Evolutionary conservation across 441 rosid species (phyloP).

Genomic region (Euphorbia celastroides): DNA sequence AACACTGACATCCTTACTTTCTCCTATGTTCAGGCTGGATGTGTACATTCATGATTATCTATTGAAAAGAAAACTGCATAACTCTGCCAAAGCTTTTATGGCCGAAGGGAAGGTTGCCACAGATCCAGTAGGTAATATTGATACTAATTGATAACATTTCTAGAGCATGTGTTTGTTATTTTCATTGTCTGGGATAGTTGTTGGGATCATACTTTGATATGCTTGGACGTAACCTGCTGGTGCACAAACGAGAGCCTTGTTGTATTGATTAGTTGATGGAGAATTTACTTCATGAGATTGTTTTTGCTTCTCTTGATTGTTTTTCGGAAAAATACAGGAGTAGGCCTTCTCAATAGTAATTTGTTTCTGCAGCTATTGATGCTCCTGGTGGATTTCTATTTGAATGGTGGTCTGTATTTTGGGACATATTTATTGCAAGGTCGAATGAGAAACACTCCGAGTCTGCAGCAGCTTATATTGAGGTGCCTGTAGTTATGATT

Average conservation of each 20-base stretch:
- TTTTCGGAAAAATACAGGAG: neutral
- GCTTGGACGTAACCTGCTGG: neutral
- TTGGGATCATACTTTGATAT: neutral
- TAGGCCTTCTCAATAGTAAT: conserved; percentile 9
- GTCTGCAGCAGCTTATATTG: conserved; percentile 62
- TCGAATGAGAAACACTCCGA: conserved; percentile 70
- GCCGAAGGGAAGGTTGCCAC: conserved; percentile 67
- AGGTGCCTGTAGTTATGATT: conserved; percentile 35
- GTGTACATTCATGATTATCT: conserved; percentile 72
- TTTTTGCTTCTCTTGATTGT: conserved; percentile 3
- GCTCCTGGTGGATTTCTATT: conserved; percentile 82
- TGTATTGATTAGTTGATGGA: neutral
- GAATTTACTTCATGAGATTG: neutral
- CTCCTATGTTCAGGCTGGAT: conserved; percentile 46
- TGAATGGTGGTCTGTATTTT: conserved; percentile 82
- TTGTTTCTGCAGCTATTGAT: conserved; percentile 53
- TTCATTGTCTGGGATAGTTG: neutral
- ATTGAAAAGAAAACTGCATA: conserved; percentile 61
- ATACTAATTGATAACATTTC: neutral
- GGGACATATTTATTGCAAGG: conserved; percentile 78
- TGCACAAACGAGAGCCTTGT: neutral
- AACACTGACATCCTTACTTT: neutral
- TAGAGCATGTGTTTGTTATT: neutral
- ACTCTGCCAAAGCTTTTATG: conserved; percentile 68
- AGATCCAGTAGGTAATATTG: conserved; percentile 69